These are phyloP conservation scores for Ceratocystis alfenasii DNA, from an alignment of 2,329 filamentous ascomycete genomes.

Conservation along the genomic window DNA sequence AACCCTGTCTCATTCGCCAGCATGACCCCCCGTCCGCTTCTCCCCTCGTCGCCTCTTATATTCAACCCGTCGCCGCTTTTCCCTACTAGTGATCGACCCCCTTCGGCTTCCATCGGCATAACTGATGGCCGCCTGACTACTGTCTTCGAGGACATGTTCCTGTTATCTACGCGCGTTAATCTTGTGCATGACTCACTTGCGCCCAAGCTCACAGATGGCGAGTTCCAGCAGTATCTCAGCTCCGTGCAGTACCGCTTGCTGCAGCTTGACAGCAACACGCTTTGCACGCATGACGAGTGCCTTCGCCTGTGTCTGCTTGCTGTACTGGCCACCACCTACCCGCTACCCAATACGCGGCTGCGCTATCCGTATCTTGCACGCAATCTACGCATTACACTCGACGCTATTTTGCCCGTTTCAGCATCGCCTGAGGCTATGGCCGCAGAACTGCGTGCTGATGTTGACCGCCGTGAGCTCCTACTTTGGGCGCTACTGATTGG, in stretches of 20 bases:
- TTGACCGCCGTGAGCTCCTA: constrained; percentile 14
- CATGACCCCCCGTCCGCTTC: constrained; percentile 17
- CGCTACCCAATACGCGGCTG: constrained; percentile 18
- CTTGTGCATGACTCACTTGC: constrained; percentile 15
- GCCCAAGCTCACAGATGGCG: constrained; percentile 19
- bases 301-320: constrained; percentile 17
- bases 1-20: constrained; percentile 16
- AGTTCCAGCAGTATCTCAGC: constrained; percentile 20
- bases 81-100: constrained; percentile 2
- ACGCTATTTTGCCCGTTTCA: constrained; percentile 15
- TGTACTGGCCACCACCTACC: constrained; percentile 21
- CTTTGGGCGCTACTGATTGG: constrained; percentile 19
- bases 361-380: constrained; percentile 20
- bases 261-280: constrained; percentile 16
- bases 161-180: constrained; percentile 18
- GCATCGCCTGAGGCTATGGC: neutral
- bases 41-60: constrained; percentile 8
- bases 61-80: neutral
- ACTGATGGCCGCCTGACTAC: constrained; percentile 17
- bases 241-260: constrained; percentile 19
- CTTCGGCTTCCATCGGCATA: constrained; percentile 11
- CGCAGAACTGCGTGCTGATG: neutral
- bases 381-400: constrained; percentile 16
- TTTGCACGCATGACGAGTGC: constrained; percentile 18
- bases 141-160: constrained; percentile 21